Conservation (phyloP, 371 early-diverging fungal genomes). For the Apophysomyces variabilis region DNA sequence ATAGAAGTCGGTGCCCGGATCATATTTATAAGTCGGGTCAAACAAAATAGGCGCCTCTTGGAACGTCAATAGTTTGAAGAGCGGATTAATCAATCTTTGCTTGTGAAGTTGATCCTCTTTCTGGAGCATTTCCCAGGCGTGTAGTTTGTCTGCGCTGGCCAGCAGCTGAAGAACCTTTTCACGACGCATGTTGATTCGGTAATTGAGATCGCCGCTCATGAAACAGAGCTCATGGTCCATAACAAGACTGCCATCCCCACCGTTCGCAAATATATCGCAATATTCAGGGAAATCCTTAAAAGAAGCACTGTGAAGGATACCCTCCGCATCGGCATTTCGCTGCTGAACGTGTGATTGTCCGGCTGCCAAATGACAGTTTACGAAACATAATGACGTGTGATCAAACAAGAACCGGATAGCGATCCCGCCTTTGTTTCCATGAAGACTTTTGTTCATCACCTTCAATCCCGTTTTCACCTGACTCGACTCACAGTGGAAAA, state of each 20-base stretch:
- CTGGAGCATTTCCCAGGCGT: conserved; percentile 37
- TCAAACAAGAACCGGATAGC: conserved; percentile 76
- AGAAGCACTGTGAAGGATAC: conserved; percentile 74
- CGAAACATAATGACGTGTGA: conserved; percentile 82
- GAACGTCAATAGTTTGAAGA: conserved; percentile 66
- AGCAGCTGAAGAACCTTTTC: conserved; percentile 59
- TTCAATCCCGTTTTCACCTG: conserved; percentile 82
- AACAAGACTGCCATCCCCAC: conserved; percentile 70
- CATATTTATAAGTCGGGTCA: conserved; percentile 89
- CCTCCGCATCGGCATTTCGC: conserved; percentile 75
- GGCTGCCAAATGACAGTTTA: conserved; percentile 88
- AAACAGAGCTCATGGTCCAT: conserved; percentile 81
- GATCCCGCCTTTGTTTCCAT: conserved; percentile 92
- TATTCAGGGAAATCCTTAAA: conserved; percentile 38
- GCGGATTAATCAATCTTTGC: conserved; percentile 56
- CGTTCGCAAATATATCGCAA: conserved; percentile 44
- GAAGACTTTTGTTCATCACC: conserved; percentile 60
- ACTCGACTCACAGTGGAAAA: conserved; percentile 33
- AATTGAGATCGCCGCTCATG: conserved; percentile 83
- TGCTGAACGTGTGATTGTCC: conserved; percentile 74
- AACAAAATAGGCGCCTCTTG: conserved; percentile 71
- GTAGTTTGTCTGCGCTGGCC: conserved; percentile 24
- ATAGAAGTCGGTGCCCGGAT: conserved; percentile 67
- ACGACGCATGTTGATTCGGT: conserved; percentile 64
- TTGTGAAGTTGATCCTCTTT: conserved; percentile 69